Conservation (phyloP, 768 basidiomycete genomes). For the Hygrocybe punicea region DNA sequence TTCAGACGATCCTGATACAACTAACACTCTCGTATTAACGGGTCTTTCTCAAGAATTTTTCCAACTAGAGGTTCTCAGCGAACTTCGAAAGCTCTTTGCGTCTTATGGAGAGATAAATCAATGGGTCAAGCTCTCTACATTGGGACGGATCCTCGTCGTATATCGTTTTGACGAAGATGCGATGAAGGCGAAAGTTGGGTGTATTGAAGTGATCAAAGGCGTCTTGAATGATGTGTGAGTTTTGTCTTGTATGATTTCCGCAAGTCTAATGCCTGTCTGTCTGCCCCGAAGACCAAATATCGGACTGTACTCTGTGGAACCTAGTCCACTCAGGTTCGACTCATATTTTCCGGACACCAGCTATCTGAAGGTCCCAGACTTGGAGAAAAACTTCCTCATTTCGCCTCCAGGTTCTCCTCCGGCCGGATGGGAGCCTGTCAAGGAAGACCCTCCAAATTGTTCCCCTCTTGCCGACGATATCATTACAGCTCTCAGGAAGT, state of each 20-base stretch:
- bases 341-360: constrained; percentile 41
- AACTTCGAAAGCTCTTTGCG: constrained; percentile 69
- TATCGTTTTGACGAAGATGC: constrained; percentile 63
- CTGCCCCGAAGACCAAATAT: not conserved
- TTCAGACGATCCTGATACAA: constrained; percentile 27
- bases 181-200: constrained; percentile 60
- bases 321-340: constrained; percentile 51
- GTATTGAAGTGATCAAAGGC: constrained; percentile 58
- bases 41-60: constrained; percentile 77
- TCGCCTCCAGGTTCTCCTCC: constrained; percentile 98
- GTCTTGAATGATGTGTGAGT: constrained; percentile 51
- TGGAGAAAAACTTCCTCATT: constrained; percentile 94
- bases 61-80: constrained; percentile 59
- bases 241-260: constrained; percentile 6
- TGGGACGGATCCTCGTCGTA: constrained; percentile 80
- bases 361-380: constrained; percentile 70
- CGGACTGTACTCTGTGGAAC: constrained; percentile 65
- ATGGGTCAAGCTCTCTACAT: constrained; percentile 85
- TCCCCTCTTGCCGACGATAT: constrained; percentile 85
- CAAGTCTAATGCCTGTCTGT: constrained; percentile 6
- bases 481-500: constrained; percentile 67
- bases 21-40: constrained; percentile 85
- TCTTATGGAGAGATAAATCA: constrained; percentile 78
- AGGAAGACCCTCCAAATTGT: constrained; percentile 86
- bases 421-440: constrained; percentile 90